phyloP scores from a whole-genome alignment of 345 rosid species.

The Streptanthus diversifolius region DNA sequence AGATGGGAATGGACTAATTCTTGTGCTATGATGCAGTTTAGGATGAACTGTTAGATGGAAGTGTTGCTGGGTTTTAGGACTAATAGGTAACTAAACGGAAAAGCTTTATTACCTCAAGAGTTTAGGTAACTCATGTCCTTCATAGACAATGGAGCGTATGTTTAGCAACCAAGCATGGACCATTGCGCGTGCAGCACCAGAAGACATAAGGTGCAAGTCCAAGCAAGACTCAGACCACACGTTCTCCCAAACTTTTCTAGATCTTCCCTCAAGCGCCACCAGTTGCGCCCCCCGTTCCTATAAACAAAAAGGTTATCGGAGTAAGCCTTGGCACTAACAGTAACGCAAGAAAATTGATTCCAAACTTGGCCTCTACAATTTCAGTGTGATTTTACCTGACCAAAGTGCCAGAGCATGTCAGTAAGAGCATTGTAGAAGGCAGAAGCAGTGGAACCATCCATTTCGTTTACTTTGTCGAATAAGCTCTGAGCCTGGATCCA shows the following conservation, averaged over 20 bases:
- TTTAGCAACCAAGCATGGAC: conserved; percentile 90
- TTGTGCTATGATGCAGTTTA: background rate
- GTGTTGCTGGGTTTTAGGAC: background rate
- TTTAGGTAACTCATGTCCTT: conserved; percentile 81
- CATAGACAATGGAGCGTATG: conserved; percentile 68
- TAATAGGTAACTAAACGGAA: background rate
- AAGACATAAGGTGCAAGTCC: conserved; percentile 96
- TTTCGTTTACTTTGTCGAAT: conserved; percentile 72
- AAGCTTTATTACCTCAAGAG: conserved; percentile 52
- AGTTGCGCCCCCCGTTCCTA: conserved; percentile 78
- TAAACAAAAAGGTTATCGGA: background rate
- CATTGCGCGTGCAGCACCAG: conserved; percentile 94
- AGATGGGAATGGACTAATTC: background rate
- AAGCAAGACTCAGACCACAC: conserved; percentile 94
- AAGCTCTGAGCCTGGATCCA: conserved; percentile 84
- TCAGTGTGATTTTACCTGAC: conserved; percentile 49
- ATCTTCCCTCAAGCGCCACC: conserved; percentile 90
- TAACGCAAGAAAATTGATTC: background rate
- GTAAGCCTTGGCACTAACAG: background rate
- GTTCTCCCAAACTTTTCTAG: conserved; percentile 87
- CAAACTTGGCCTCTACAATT: background rate
- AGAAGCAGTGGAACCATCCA: conserved; percentile 84
- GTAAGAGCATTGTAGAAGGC: conserved; percentile 94
- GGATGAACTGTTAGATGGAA: background rate
- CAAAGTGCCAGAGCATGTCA: conserved; percentile 94